phyloP scores from a whole-genome alignment of 129 eudicot genomes.

The Helichrysum umbraculigerum region DNA sequence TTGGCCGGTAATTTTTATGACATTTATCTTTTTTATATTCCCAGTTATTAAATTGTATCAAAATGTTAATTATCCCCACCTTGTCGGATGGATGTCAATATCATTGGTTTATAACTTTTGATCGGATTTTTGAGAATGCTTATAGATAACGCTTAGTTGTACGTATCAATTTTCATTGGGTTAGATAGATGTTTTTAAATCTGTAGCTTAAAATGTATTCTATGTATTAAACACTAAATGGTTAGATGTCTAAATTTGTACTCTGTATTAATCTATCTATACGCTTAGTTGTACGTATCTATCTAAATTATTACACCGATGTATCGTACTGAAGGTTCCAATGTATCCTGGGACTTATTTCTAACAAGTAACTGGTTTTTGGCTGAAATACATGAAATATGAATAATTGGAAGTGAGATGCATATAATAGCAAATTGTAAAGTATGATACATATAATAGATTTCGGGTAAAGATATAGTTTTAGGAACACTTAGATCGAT shows the following conservation, averaged over 20 bases:
- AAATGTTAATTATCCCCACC: neutral
- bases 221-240: neutral
- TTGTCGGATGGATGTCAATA: neutral
- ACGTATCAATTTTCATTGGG: neutral
- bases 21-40: neutral
- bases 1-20: conserved; percentile 47
- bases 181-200: no score
- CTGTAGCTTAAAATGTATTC: neutral
- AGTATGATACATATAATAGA: neutral
- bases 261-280: no score
- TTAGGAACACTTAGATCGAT: neutral
- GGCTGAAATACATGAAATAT: neutral
- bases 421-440: neutral
- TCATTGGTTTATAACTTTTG: neutral
- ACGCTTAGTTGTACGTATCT: no score
- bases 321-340: no score
- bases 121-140: neutral
- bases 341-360: neutral
- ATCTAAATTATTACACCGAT: no score
- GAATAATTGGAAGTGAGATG: neutral
- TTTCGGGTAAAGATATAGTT: neutral
- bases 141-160: neutral
- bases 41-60: neutral
- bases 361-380: neutral
- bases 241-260: no score